Base-by-base conservation (phyloP, 257 asterid genomes). In the Capsicum chinense region DNA sequence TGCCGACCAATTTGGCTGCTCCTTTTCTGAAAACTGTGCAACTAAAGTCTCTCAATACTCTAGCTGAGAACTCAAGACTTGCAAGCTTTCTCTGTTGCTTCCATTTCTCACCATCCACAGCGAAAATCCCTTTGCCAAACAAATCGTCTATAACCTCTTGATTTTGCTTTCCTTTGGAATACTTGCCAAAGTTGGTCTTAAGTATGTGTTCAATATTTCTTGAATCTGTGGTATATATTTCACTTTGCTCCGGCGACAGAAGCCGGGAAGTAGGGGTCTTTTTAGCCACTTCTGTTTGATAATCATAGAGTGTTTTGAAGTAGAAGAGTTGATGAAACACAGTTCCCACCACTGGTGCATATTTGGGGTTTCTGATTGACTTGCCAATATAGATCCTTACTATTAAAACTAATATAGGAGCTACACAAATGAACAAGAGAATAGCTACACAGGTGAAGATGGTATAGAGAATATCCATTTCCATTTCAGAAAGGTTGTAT, bases 91-190 rank as follows among this genome's bases (percentile, higher is more conserved):
- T 90, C 89, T 94, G 97, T 76, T 90, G 92, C 79, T 86, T 85
- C 98, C 98, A 94, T 82, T 90, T 90, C 5, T 92, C 95, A 2
- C 97, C 98, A 82, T 93, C 97, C 64, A 89, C 94, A 14, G 91
- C 87, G 19, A 94, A 88, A 26, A 94, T 90, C 84, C 97, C 97
- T 48, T 90, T 74, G 4, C 98, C 98, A 83, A 94, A 92, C 84
- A 93, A 88, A 76, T 89, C 94, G 2, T 17, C 1, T 63, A 90
- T 19, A 14, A 92, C 39, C 39, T 87, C 95, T 79, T 89, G 94
- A 82, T 91, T 92, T 11, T 63, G 44, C 66, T 83, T 52, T 0
- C 97, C 98, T 58, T 91, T 93, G 8, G 88, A 74, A 84, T 93
- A 94, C 54, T 86, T 85, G 33, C 84, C 33, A 79, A 93, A 92